These are phyloP conservation scores for Crucibulum laeve DNA, from an alignment of 768 basidiomycete genomes.

Conservation along the genomic window DNA sequence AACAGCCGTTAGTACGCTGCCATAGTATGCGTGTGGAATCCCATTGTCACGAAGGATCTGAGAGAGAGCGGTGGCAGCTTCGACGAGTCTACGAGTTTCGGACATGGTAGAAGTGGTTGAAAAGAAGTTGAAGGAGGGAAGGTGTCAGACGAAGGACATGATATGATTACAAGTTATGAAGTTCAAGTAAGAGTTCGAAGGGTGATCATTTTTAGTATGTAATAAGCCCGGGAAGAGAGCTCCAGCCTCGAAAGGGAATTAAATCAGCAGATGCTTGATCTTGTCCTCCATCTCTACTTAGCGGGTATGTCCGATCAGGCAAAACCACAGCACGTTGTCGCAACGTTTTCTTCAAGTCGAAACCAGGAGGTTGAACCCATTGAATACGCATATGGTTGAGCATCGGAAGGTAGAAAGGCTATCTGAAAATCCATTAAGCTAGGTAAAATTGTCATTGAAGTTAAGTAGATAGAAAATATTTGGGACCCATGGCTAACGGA, in stretches of 20 bases:
- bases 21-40: slow-evolving; percentile 81
- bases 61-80: slow-evolving; percentile 76
- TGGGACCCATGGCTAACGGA: not conserved
- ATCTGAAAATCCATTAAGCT: slow-evolving; percentile 13
- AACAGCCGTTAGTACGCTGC: slow-evolving; percentile 65
- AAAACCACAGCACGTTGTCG: slow-evolving; percentile 34
- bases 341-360: slow-evolving; percentile 31
- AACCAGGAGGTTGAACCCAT: slow-evolving; percentile 24
- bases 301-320: slow-evolving; percentile 46
- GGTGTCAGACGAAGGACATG: slow-evolving; percentile 47
- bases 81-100: slow-evolving; percentile 69
- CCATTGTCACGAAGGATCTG: slow-evolving; percentile 47
- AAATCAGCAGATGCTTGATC: slow-evolving; percentile 43
- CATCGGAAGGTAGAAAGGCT: slow-evolving; percentile 24
- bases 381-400: slow-evolving; percentile 11
- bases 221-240: slow-evolving; percentile 44
- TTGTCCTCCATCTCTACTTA: slow-evolving; percentile 32
- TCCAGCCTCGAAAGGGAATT: slow-evolving; percentile 37
- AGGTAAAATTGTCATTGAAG: not conserved
- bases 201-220: slow-evolving; percentile 41
- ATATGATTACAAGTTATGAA: slow-evolving; percentile 40
- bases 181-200: slow-evolving; percentile 33
- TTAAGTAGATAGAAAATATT: not conserved
- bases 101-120: slow-evolving; percentile 43
- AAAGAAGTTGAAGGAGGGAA: slow-evolving; percentile 20